Conservation (phyloP, 768 basidiomycete species). For the Pleurotus tuoliensis region DNA sequence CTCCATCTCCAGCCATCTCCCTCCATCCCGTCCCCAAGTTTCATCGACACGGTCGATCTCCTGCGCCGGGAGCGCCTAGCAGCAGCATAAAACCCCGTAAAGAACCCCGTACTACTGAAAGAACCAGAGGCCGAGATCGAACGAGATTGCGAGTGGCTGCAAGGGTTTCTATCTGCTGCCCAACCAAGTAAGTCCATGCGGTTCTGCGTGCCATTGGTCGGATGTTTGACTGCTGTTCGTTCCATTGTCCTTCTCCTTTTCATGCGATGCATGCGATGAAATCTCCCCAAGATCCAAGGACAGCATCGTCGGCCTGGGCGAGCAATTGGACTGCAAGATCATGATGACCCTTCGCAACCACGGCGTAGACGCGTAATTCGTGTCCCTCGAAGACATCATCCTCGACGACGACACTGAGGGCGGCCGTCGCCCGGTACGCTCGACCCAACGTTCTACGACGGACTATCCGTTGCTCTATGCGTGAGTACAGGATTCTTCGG, state of each 20-base stretch:
- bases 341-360: slow-evolving; percentile 82
- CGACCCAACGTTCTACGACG: slow-evolving; percentile 82
- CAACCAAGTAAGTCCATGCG: slow-evolving; percentile 52
- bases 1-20: slow-evolving; percentile 11
- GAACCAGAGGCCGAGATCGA: slow-evolving; percentile 85
- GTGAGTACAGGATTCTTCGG: slow-evolving; percentile 97
- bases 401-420: slow-evolving; percentile 25
- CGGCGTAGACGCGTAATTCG: slow-evolving; percentile 32
- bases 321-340: slow-evolving; percentile 86
- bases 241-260: slow-evolving; percentile 13
- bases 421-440: slow-evolving; percentile 53
- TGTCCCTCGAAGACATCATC: not conserved
- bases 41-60: slow-evolving; percentile 78
- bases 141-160: slow-evolving; percentile 85
- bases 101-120: slow-evolving; percentile 48
- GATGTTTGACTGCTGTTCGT: slow-evolving; percentile 40
- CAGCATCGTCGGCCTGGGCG: slow-evolving; percentile 91
- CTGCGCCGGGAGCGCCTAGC: no score
- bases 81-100: no score
- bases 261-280: slow-evolving; percentile 76
- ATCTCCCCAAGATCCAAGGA: slow-evolving; percentile 95
- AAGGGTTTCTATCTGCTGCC: slow-evolving; percentile 51
- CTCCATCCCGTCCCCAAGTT: slow-evolving; percentile 44
- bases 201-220: not conserved
- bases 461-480: slow-evolving; percentile 66